phyloP scores from a whole-genome alignment of 306 rosid species.

The Cicer chorassanicum region DNA sequence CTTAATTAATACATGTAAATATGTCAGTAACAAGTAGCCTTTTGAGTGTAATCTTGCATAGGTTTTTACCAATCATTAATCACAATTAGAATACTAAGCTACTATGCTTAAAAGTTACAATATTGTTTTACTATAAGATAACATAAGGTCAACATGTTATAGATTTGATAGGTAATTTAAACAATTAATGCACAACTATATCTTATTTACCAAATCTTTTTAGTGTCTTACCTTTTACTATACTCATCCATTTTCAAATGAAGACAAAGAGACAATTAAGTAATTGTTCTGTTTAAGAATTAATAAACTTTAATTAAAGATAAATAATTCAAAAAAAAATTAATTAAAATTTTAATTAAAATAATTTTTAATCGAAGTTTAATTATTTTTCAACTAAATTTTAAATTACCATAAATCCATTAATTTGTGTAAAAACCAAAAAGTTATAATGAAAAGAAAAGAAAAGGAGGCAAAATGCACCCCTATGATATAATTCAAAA shows the following conservation, averaged over 20 bases:
- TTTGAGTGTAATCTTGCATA: constrained; percentile 9
- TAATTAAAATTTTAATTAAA: no score
- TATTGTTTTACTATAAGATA: constrained; percentile 36
- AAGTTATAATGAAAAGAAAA: no score
- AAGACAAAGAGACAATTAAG: no score
- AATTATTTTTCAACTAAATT: no score
- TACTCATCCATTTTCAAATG: not conserved
- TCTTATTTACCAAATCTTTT: not conserved
- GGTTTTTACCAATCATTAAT: constrained; percentile 21
- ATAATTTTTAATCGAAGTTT: no score
- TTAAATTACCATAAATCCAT: no score
- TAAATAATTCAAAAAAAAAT: no score
- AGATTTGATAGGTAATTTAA: constrained; percentile 10
- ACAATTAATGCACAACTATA: no score
- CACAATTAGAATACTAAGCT: constrained; percentile 5
- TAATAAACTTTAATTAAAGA: no score
- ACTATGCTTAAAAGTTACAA: not conserved
- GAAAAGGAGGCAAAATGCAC: not conserved
- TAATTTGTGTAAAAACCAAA: no score
- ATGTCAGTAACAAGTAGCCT: not conserved
- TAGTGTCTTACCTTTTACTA: not conserved
- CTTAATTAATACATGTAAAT: not conserved
- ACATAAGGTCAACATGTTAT: constrained; percentile 31
- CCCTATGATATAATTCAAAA: constrained; percentile 33
- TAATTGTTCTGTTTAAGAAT: no score